phyloP scores from a whole-genome alignment of 352 stramenopile species.

The Phytophthora crassamura region DNA sequence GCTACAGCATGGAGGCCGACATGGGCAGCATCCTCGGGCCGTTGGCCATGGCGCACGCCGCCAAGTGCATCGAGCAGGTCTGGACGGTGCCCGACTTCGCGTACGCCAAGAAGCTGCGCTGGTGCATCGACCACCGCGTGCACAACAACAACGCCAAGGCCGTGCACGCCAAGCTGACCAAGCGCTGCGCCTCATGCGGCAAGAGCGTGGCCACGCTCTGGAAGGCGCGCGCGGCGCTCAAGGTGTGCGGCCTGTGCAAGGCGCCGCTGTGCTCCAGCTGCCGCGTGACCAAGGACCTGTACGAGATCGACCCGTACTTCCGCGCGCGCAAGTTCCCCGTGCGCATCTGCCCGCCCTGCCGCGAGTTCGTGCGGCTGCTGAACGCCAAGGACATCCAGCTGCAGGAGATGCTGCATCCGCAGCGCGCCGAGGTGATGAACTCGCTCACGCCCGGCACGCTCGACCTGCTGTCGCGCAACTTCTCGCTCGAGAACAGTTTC shows the following conservation, averaged over 20 bases:
- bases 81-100: constrained; percentile 42
- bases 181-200: constrained; percentile 24
- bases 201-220: constrained; percentile 31
- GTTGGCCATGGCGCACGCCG: constrained; percentile 39
- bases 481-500: constrained; percentile 46
- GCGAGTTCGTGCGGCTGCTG: constrained; percentile 34
- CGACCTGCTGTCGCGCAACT: constrained; percentile 34
- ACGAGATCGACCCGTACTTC: constrained; percentile 39
- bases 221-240: constrained; percentile 17
- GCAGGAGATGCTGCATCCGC: constrained; percentile 32
- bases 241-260: constrained; percentile 36
- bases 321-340: constrained; percentile 33
- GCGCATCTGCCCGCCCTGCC: constrained; percentile 35
- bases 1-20: constrained; percentile 48
- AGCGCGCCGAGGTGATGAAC: constrained; percentile 26
- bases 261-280: constrained; percentile 42
- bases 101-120: constrained; percentile 44
- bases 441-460: constrained; percentile 37
- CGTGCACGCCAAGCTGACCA: constrained; percentile 30
- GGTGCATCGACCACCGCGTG: constrained; percentile 40
- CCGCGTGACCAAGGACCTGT: constrained; percentile 28
- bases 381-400: constrained; percentile 39
- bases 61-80: constrained; percentile 44
- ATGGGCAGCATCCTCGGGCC: constrained; percentile 38
- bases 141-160: constrained; percentile 36